Conservation (phyloP, 1,139 yeast genomes). For the Yamadazyma taylorii region DNA sequence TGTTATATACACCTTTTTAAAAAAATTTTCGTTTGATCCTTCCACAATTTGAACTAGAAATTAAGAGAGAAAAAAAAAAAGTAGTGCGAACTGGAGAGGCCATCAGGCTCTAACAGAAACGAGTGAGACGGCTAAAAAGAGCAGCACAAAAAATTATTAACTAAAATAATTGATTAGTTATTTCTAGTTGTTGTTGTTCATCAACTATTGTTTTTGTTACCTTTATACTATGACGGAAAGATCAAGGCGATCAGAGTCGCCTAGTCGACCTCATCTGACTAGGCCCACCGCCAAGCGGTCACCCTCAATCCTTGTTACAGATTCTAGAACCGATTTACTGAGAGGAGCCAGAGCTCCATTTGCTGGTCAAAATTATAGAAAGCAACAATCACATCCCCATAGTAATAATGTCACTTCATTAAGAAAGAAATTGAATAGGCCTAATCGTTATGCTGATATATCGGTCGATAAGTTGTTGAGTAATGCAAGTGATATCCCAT, state of each 20-base stretch:
- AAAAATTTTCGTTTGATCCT: slow-evolving; percentile 4
- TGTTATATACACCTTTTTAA: neutral
- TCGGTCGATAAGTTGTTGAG: slow-evolving; percentile 71
- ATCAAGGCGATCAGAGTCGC: slow-evolving; percentile 12
- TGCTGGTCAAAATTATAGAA: slow-evolving; percentile 59
- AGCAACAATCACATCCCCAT: slow-evolving; percentile 30
- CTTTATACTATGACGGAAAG: neutral
- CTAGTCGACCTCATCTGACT: slow-evolving; percentile 13
- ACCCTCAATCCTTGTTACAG: slow-evolving; percentile 92
- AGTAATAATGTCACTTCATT: slow-evolving; percentile 8
- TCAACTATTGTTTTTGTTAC: neutral
- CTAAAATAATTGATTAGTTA: neutral
- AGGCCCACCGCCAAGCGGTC: slow-evolving; percentile 82
- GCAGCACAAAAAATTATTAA: neutral
- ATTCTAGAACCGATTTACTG: slow-evolving; percentile 61
- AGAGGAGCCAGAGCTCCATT: slow-evolving; percentile 79
- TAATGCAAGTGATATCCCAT: slow-evolving; percentile 82
- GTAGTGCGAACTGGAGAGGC: neutral
- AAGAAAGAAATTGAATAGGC: slow-evolving; percentile 14
- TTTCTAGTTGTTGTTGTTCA: no score
- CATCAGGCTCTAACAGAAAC: neutral
- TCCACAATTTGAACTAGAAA: neutral
- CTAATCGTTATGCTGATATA: slow-evolving; percentile 61
- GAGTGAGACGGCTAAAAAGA: no score
- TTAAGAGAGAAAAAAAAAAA: no score